Percentiles rank a stretch among this genome's conserved stretches.
phyloP scores from a whole-genome alignment of 345 rosid genomes.

The Boechera retrofracta region DNA sequence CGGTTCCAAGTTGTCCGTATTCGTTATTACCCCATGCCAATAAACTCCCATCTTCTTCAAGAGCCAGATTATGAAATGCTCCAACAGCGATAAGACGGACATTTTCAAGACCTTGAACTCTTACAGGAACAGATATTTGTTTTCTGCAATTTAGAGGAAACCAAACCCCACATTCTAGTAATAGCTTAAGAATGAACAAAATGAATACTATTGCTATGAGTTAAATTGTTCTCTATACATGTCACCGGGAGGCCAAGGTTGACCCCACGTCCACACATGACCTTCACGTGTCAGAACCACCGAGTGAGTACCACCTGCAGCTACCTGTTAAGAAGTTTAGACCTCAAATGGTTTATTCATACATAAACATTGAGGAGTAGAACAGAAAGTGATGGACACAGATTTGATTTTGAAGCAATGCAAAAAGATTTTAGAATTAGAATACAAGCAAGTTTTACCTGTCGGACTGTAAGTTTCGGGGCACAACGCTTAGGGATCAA shows the following conservation, averaged over 20 bases:
- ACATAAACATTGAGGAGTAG: conserved; percentile 6
- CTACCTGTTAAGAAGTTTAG: conserved; percentile 59
- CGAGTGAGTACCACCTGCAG: conserved; percentile 99
- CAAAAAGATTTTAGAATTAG: not conserved
- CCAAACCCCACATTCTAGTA: conserved; percentile 4
- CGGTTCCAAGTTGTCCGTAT: conserved; percentile 99
- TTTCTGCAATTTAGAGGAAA: conserved; percentile 57
- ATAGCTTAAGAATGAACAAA: not conserved
- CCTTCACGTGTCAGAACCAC: conserved; percentile 94
- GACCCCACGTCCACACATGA: conserved; percentile 99
- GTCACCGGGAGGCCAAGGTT: conserved; percentile 99
- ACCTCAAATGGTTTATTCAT: conserved; percentile 1
- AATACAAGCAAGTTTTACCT: conserved; percentile 51
- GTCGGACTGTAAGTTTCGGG: conserved; percentile 78
- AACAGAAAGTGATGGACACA: conserved; percentile 17
- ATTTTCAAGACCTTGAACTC: conserved; percentile 96
- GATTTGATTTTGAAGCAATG: not conserved
- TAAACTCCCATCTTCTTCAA: conserved; percentile 84
- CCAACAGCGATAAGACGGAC: conserved; percentile 91
- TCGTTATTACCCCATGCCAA: conserved; percentile 99
- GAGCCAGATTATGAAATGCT: conserved; percentile 98
- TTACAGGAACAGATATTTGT: conserved; percentile 92
- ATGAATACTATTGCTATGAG: not conserved
- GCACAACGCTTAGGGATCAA: conserved; percentile 92
- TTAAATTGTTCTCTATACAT: conserved; percentile 56